A percentile compares a stretch with the other conserved stretches of the same genome.
phyloP scores from a whole-genome alignment of 768 basidiomycete species.

The Clathrus columnatus region DNA sequence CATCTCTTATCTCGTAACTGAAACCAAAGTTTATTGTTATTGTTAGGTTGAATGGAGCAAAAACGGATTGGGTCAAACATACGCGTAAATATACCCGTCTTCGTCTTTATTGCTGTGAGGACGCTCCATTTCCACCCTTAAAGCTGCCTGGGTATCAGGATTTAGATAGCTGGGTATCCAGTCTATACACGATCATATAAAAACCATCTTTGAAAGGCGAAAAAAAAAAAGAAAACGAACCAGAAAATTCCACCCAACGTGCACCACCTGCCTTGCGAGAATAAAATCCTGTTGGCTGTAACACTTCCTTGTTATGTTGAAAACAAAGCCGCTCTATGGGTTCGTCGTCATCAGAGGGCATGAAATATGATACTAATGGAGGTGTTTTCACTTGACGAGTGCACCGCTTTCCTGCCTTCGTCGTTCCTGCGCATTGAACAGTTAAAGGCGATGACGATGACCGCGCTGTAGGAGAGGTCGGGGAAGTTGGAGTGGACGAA shows the following conservation, averaged over 20 bases:
- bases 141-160: constrained; percentile 47
- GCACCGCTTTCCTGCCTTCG: constrained; percentile 58
- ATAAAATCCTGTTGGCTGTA: constrained; percentile 49
- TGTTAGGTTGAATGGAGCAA: background rate
- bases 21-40: constrained; percentile 2
- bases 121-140: constrained; percentile 48
- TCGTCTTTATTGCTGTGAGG: constrained; percentile 45
- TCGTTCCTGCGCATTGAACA: constrained; percentile 54
- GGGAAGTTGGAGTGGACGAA: constrained; percentile 14
- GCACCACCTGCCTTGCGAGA: constrained; percentile 34
- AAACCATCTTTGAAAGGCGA: constrained; percentile 10
- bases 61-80: too few relatives aligned
- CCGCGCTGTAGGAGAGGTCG: constrained; percentile 14
- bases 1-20: constrained; percentile 21
- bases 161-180: constrained; percentile 65
- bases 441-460: constrained; percentile 15
- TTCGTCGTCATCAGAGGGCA: constrained; percentile 25
- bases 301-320: constrained; percentile 52
- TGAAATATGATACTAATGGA: constrained; percentile 20
- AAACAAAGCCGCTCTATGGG: constrained; percentile 46
- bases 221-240: constrained; percentile 26
- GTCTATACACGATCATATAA: constrained; percentile 30
- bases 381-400: constrained; percentile 44
- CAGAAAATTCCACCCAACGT: constrained; percentile 49
- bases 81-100: constrained; percentile 74